phyloP scores from a whole-genome alignment of 2,329 filamentous ascomycete genomes.

The Cryphonectria naterciae region DNA sequence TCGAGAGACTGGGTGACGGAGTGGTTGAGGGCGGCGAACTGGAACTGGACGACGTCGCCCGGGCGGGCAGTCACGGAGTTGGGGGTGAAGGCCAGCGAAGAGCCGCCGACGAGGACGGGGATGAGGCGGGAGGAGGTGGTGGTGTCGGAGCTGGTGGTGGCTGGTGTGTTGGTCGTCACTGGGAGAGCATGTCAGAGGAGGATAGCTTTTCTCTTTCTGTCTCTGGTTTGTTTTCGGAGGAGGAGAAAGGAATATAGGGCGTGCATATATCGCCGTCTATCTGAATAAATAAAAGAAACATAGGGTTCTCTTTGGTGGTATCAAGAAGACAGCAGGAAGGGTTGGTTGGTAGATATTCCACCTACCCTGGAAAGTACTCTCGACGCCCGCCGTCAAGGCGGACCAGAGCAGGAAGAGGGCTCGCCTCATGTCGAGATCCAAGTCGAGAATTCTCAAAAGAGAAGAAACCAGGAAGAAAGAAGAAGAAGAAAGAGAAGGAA shows the following conservation, averaged over 20 bases:
- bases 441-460: neutral
- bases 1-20: conserved; percentile 44
- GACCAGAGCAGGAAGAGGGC: conserved; percentile 19
- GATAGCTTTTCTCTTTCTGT: neutral
- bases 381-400: conserved; percentile 17
- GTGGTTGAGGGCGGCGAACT: conserved; percentile 37
- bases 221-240: neutral
- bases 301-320: neutral
- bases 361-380: conserved; percentile 11
- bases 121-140: conserved; percentile 15
- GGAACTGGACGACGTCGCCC: conserved; percentile 35
- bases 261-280: no score
- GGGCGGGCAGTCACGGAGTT: conserved; percentile 30
- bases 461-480: no score
- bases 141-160: neutral
- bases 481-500: no score
- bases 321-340: neutral
- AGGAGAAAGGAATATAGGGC: neutral
- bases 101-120: conserved; percentile 31
- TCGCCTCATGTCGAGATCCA: conserved; percentile 19
- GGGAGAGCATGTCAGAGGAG: neutral
- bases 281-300: no score
- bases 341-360: neutral
- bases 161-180: conserved; percentile 15
- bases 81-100: conserved; percentile 29